These are phyloP conservation scores for Globisporangium lucens DNA, from an alignment of 352 stramenopile species.

Conservation along the genomic window DNA sequence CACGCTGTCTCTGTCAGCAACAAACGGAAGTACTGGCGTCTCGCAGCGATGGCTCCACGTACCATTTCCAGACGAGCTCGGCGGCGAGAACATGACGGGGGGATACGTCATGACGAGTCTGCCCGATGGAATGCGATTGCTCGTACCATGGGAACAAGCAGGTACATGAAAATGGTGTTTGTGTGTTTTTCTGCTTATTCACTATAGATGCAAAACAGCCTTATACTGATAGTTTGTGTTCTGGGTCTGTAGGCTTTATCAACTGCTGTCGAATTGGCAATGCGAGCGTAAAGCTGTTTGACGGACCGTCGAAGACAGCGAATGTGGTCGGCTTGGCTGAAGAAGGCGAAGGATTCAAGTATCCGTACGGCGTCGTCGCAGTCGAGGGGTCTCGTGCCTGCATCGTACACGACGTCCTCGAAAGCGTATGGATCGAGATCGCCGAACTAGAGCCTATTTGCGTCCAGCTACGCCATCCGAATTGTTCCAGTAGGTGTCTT, in stretches of 20 bases:
- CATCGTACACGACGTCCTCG: constrained; percentile 44
- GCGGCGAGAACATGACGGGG: constrained; percentile 22
- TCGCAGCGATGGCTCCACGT: constrained; percentile 55
- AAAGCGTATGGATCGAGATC: constrained; percentile 55
- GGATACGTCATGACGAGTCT: constrained; percentile 57
- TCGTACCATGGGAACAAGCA: constrained; percentile 50
- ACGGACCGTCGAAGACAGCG: constrained; percentile 27
- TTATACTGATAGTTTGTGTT: not conserved
- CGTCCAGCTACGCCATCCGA: constrained; percentile 33
- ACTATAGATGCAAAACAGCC: not conserved
- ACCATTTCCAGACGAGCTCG: constrained; percentile 27
- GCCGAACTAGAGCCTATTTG: constrained; percentile 44
- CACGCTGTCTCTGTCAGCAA: constrained; percentile 3
- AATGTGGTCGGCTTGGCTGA: constrained; percentile 31
- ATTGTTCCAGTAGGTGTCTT: constrained; percentile 44
- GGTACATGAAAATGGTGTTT: constrained; percentile 16
- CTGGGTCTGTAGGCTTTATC: constrained; percentile 24
- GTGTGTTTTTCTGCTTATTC: not conserved
- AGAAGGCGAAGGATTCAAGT: constrained; percentile 28
- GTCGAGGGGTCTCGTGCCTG: constrained; percentile 24
- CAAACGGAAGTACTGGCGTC: not conserved
- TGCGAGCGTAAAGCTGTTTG: constrained; percentile 33
- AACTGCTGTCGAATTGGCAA: constrained; percentile 44
- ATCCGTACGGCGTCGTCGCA: constrained; percentile 45
- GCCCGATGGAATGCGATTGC: constrained; percentile 36